Evolutionary conservation across 768 basidiomycete species (phyloP), one percentile per base, ranked within the genome.

Genomic region (Strobilomyces confusus): DNA sequence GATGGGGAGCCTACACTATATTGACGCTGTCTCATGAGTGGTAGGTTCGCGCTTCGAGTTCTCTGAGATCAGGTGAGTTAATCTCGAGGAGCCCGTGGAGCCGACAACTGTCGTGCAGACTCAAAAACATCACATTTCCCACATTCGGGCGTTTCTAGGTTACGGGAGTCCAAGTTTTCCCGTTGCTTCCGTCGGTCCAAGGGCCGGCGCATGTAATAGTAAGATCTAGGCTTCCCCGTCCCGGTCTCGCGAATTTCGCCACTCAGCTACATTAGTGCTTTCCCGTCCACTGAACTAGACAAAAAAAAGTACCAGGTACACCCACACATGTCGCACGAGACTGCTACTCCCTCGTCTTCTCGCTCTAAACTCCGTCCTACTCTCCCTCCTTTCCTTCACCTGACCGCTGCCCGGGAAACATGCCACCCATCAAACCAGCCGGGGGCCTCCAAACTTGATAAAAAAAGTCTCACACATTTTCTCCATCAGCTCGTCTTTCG

Each of bases 381-480:
- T 42, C 64, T 58, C 42, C 62, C 61, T 44, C 57, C 54, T 22
- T 60, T 12, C 47, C 59, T 64, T 29, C 50, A 48, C 26, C 44
- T 65, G 22, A 37, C 51, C 26, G 36, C 47, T 49, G 36, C 43
- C 30, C 45, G 36, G 42, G 33, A 47, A 46, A 47, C 50, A 20
- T 44, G 60, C 22, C 51, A 48, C 37, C 44, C 64, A 13, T 64
- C 69, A 32, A 62, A 66, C 34, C 71, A 65, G 23, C 57, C 61
- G 19, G 73, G 74, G 58, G 65, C 69, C 14, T 67, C 73, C 23
- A 68, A 66, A 49, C 63, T 64, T 14, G 58, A 58, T 49, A 67
- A 64, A 48, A 70, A 69, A 34, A 79, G 76, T 56, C 64, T 81
- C 44, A 74, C 72, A 56, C 72, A 67, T 46, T 71, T 76, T 44